These are phyloP conservation scores for Petrea volubilis DNA, from an alignment of 257 asterid species.

Conservation along the genomic window DNA sequence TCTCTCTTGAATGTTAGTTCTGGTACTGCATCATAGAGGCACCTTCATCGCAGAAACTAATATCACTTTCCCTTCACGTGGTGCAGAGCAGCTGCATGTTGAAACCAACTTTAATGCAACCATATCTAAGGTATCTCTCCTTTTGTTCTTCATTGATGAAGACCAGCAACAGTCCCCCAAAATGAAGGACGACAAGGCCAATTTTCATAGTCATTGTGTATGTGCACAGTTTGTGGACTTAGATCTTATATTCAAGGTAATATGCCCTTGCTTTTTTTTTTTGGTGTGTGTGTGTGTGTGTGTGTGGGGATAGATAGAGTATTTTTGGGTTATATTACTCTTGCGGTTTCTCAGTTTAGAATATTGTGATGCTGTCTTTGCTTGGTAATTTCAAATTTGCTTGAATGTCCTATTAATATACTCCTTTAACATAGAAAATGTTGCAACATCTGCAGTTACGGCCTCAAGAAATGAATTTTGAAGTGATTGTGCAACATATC, in stretches of 20 bases:
- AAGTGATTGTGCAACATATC: slow-evolving; percentile 63
- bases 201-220: slow-evolving; percentile 48
- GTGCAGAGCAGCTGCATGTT: slow-evolving; percentile 86
- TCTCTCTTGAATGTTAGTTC: neutral
- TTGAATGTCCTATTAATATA: slow-evolving; percentile 16
- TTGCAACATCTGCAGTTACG: slow-evolving; percentile 66
- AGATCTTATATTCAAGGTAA: slow-evolving; percentile 60
- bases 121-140: slow-evolving; percentile 59
- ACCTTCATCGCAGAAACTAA: slow-evolving; percentile 29
- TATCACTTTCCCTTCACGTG: slow-evolving; percentile 24
- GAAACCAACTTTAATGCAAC: slow-evolving; percentile 81
- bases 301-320: too few species aligned
- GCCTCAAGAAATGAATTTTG: slow-evolving; percentile 67
- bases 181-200: slow-evolving; percentile 36
- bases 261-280: slow-evolving; percentile 9
- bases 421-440: slow-evolving; percentile 31
- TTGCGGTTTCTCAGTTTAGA: slow-evolving; percentile 10
- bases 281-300: too few species aligned
- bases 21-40: slow-evolving; percentile 12
- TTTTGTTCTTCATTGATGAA: slow-evolving; percentile 73
- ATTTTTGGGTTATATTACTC: too few species aligned
- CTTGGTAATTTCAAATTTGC: slow-evolving; percentile 1
- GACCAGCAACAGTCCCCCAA: slow-evolving; percentile 46
- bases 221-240: slow-evolving; percentile 59
- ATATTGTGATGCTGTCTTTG: slow-evolving; percentile 22